A percentile compares a stretch with the other conserved stretches of the same genome.
Evolutionary conservation across 192 early-diverging fungal species (phyloP).

Genomic region (Chytriomyces sp.): DNA sequence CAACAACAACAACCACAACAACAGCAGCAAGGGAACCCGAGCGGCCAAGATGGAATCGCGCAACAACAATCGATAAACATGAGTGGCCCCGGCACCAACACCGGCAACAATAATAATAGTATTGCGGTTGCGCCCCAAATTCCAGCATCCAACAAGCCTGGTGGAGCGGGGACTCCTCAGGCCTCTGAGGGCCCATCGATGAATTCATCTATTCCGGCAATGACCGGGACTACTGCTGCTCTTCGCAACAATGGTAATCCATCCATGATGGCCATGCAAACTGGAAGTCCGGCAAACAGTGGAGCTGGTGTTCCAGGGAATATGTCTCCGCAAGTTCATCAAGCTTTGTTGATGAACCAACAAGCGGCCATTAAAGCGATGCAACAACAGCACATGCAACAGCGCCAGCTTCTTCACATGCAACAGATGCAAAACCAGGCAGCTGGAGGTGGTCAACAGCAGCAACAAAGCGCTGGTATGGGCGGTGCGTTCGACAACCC

Average conservation of each 20-base stretch:
- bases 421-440: background rate
- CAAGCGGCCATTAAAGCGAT: background rate
- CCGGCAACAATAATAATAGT: too few relatives aligned
- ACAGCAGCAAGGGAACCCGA: too few relatives aligned
- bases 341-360: background rate
- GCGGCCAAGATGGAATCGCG: too few relatives aligned
- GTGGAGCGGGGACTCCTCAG: background rate
- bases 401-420: conserved; percentile 1
- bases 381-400: conserved; percentile 29
- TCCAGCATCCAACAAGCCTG: too few relatives aligned
- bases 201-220: background rate
- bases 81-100: too few relatives aligned
- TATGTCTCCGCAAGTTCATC: background rate
- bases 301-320: background rate
- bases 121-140: too few relatives aligned
- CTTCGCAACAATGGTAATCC: too few relatives aligned
- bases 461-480: background rate
- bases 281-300: background rate
- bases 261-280: background rate
- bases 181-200: background rate
- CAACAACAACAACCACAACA: too few relatives aligned
- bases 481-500: background rate
- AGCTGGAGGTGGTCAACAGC: background rate
- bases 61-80: too few relatives aligned
- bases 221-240: background rate